These are phyloP conservation scores for Lentinus brumalis DNA, from an alignment of 768 basidiomycete species.

Conservation along the genomic window DNA sequence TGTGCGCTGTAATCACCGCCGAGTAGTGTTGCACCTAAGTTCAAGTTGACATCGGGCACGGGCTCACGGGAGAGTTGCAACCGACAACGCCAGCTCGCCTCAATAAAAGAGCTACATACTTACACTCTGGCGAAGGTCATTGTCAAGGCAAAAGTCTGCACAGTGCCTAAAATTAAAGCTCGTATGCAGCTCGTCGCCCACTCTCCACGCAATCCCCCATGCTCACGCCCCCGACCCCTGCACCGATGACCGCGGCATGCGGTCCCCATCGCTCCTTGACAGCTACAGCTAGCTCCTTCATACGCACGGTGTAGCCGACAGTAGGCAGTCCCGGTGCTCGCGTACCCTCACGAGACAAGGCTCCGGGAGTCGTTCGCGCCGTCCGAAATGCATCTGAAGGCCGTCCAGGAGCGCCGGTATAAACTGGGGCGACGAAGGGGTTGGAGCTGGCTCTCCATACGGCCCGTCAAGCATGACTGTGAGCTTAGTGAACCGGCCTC, in stretches of 20 bases:
- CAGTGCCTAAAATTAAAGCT: constrained; percentile 1
- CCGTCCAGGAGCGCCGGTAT: constrained; percentile 30
- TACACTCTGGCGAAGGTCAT: too few relatives aligned
- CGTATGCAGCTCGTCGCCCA: constrained; percentile 51
- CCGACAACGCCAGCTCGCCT: too few relatives aligned
- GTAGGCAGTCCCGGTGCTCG: constrained; percentile 61
- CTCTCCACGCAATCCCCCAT: constrained; percentile 83
- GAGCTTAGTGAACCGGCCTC: constrained; percentile 59
- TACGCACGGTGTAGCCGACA: constrained; percentile 71
- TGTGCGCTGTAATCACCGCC: too few relatives aligned
- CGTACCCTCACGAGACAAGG: constrained; percentile 57
- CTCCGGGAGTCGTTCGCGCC: constrained; percentile 39
- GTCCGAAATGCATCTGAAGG: constrained; percentile 25
- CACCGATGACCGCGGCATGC: constrained; percentile 68
- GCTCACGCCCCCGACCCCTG: constrained; percentile 85
- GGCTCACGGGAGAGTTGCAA: too few relatives aligned
- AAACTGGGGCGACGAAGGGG: constrained; percentile 48
- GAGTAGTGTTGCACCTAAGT: too few relatives aligned
- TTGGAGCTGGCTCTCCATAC: constrained; percentile 35
- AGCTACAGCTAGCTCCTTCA: constrained; percentile 55
- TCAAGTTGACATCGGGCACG: too few relatives aligned
- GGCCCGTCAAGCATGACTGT: constrained; percentile 93
- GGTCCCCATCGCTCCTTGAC: constrained; percentile 46
- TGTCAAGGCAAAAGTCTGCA: too few relatives aligned
- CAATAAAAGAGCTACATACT: too few relatives aligned